Percentiles rank a stretch among this genome's conserved stretches.
Conservation (phyloP, 1,284 basidiomycete species). For the Tilletia indica region DNA sequence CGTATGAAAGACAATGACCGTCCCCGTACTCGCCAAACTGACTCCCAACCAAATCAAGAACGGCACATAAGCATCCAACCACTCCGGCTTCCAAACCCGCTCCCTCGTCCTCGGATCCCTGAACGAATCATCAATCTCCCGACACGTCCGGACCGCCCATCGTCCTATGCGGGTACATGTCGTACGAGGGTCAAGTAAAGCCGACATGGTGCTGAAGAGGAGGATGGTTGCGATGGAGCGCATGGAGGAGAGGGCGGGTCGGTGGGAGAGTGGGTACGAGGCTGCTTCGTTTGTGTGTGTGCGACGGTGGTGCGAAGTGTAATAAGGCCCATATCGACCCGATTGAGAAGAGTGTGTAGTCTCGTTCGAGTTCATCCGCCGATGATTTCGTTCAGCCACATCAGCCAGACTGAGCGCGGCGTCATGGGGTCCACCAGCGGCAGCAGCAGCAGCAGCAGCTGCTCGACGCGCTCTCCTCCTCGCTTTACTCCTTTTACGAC, state of each 20-base stretch:
- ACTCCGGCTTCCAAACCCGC: conserved; percentile 47
- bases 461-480: background rate
- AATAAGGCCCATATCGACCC: conserved; percentile 9
- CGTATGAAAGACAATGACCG: conserved; percentile 54
- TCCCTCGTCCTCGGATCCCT: conserved; percentile 44
- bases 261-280: background rate
- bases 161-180: conserved; percentile 27
- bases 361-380: background rate
- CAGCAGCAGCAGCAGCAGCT: background rate
- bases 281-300: background rate
- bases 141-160: conserved; percentile 29
- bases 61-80: conserved; percentile 55
- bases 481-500: background rate
- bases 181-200: conserved; percentile 32
- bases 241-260: conserved; percentile 8
- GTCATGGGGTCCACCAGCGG: background rate
- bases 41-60: conserved; percentile 56
- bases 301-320: conserved; percentile 5
- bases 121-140: conserved; percentile 46
- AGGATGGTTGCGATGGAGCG: conserved; percentile 13
- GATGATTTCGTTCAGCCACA: conserved; percentile 8
- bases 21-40: conserved; percentile 47
- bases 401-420: background rate
- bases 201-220: conserved; percentile 24
- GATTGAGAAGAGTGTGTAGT: background rate